Percentiles rank a stretch among this genome's conserved stretches.
These are phyloP conservation scores for Leccinum sublutescens DNA, from an alignment of 768 basidiomycete genomes.

Conservation along the genomic window DNA sequence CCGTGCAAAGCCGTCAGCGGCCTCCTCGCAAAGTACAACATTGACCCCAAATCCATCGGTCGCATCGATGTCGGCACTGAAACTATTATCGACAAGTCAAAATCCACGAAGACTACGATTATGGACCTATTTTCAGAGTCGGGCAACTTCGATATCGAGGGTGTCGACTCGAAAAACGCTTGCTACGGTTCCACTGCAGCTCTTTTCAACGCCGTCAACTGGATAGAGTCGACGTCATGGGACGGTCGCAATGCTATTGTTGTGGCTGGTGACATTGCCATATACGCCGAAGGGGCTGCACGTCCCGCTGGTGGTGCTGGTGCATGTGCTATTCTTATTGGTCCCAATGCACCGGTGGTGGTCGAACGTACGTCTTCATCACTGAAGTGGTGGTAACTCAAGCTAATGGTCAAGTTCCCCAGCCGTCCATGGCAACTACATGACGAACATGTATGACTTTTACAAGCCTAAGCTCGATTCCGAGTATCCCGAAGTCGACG, in stretches of 20 bases:
- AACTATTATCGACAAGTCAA: slow-evolving; percentile 99
- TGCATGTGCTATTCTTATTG: slow-evolving; percentile 91
- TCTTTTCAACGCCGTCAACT: slow-evolving; percentile 98
- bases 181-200: slow-evolving; percentile 99
- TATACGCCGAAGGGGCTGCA: slow-evolving; percentile 94
- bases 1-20: slow-evolving; percentile 71
- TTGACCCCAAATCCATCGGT: slow-evolving; percentile 95
- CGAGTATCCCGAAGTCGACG: slow-evolving; percentile 96
- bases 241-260: slow-evolving; percentile 98
- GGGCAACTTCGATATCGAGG: slow-evolving; percentile 97
- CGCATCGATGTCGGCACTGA: slow-evolving; percentile 98
- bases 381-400: background rate
- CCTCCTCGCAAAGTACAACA: slow-evolving; percentile 89
- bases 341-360: slow-evolving; percentile 91
- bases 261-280: slow-evolving; percentile 94
- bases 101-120: slow-evolving; percentile 95
- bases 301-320: slow-evolving; percentile 97
- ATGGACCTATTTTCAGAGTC: slow-evolving; percentile 96
- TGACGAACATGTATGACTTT: slow-evolving; percentile 98
- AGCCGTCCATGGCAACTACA: slow-evolving; percentile 96
- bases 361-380: slow-evolving; percentile 77
- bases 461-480: slow-evolving; percentile 97
- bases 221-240: slow-evolving; percentile 96
- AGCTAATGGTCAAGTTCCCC: slow-evolving; percentile 17
- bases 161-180: slow-evolving; percentile 98